Base-by-base conservation (phyloP, 108 stramenopile species). In the Stephanodiscus minutulus region DNA sequence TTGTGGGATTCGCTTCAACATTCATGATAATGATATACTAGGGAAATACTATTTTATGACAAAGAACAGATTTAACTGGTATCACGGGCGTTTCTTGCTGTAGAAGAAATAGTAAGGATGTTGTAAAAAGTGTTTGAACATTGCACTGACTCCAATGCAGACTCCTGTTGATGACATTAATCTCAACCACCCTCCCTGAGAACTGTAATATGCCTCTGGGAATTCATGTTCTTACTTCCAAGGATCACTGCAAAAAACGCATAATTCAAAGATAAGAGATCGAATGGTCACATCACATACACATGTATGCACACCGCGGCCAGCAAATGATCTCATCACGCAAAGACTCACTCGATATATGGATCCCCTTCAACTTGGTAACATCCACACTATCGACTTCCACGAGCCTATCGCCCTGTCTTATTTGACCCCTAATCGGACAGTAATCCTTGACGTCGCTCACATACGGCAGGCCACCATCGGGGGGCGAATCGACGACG, bases 151-250 rank as follows among this genome's bases (percentile, higher is more conserved):
- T 39, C 39, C 8, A 39, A 39, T 7, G 39, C 8, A 39, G 10
- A 39, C 39, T 39, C 39, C 1, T 11, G 31, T 44, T 13, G 3
- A 1, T 1, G 11, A 15, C 13, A 1, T 44, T 44, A 13, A 17
- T 13, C 13, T 60, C 59, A 21, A 20, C 35, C 36, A 37, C 57
- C 57, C 10, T 55, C 25, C 11, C 57, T 27, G 2, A 58, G 24
- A 33, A 58, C 36, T 36, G 57, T 37, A 13, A 37, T 58, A 31
- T 29, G 12, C 35, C 35, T 58, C 33, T 58, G 15, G 17, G 28
- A 41, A 60, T 60, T 60, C 7, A 9, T 41, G 35, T 36, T 58
- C 13, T 58, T 58, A 29, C 59, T 60, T 60, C 36, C 36, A 60
- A 60, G 28, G 9, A 60, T 22, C 59, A 60, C 59, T 39, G 59